These are phyloP conservation scores for Rhodotorula diobovata DNA, from an alignment of 768 basidiomycete species.

Conservation along the genomic window DNA sequence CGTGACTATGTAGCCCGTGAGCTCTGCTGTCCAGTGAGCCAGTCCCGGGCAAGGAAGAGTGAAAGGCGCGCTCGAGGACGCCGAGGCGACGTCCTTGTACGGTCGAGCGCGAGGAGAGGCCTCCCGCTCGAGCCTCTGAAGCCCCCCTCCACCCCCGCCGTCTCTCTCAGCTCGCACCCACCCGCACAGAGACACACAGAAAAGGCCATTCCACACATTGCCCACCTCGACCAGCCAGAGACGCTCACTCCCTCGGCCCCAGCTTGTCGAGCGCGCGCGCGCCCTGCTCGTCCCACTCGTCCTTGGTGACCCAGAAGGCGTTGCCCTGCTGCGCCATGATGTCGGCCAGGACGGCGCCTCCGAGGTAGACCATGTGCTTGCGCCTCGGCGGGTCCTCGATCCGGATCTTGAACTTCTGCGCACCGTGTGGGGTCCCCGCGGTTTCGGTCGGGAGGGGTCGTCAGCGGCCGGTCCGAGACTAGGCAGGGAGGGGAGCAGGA, in stretches of 20 bases:
- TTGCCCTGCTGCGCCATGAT: conserved; percentile 79
- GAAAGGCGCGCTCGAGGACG: no score
- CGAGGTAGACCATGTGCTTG: conserved; percentile 97
- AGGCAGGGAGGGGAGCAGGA: not conserved
- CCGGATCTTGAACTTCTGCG: conserved; percentile 98
- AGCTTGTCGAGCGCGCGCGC: conserved; percentile 75
- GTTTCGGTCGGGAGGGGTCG: no score
- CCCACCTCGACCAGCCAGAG: no score
- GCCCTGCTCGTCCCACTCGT: conserved; percentile 94
- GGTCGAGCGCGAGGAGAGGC: no score
- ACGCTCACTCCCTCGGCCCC: conserved; percentile 46
- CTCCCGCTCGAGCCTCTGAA: no score
- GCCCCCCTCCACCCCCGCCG: no score
- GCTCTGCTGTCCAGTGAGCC: no score
- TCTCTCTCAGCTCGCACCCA: no score
- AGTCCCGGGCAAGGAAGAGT: no score
- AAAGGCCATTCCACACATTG: not conserved
- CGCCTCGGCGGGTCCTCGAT: conserved; percentile 97
- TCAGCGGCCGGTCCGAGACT: not conserved
- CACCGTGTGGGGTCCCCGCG: no score
- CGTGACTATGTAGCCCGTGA: no score
- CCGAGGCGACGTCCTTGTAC: no score
- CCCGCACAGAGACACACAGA: not conserved
- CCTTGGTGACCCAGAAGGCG: conserved; percentile 85
- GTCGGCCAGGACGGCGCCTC: conserved; percentile 74